Percentiles rank a stretch among this genome's conserved stretches.
Conservation (phyloP, 306 rosid species). For the Astragalus membranaceus region DNA sequence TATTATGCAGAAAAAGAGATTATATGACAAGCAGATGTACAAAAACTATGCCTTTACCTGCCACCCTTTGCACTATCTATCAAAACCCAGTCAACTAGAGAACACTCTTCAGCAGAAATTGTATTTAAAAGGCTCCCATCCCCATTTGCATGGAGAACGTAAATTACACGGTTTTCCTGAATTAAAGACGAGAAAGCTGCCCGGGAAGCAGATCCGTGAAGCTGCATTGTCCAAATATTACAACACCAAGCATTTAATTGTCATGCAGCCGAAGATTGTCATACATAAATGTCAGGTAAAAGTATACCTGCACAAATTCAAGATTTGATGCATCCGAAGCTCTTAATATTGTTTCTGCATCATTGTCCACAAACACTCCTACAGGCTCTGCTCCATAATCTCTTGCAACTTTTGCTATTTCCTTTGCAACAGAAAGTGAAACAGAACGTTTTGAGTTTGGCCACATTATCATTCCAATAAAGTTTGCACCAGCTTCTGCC, state of each 20-base stretch:
- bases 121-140: slow-evolving; percentile 61
- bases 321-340: slow-evolving; percentile 62
- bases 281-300: neutral
- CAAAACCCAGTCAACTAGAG: slow-evolving; percentile 78
- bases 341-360: slow-evolving; percentile 58
- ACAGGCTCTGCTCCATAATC: slow-evolving; percentile 77
- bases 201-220: slow-evolving; percentile 78
- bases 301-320: slow-evolving; percentile 72
- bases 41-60: slow-evolving; percentile 40
- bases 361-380: slow-evolving; percentile 92
- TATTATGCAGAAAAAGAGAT: neutral
- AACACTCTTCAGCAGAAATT: slow-evolving; percentile 57
- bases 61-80: slow-evolving; percentile 84
- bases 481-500: slow-evolving; percentile 92
- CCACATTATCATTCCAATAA: slow-evolving; percentile 93
- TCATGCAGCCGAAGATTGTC: neutral
- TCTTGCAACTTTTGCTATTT: slow-evolving; percentile 81
- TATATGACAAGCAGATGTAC: neutral
- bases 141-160: slow-evolving; percentile 78
- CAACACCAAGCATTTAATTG: slow-evolving; percentile 2
- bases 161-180: slow-evolving; percentile 52
- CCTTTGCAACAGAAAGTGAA: slow-evolving; percentile 75
- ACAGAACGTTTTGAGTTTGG: slow-evolving; percentile 88
- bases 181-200: slow-evolving; percentile 54
- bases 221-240: slow-evolving; percentile 49